These are phyloP conservation scores for Eustoma russellianum DNA, from an alignment of 257 asterid genomes.

Conservation along the genomic window DNA sequence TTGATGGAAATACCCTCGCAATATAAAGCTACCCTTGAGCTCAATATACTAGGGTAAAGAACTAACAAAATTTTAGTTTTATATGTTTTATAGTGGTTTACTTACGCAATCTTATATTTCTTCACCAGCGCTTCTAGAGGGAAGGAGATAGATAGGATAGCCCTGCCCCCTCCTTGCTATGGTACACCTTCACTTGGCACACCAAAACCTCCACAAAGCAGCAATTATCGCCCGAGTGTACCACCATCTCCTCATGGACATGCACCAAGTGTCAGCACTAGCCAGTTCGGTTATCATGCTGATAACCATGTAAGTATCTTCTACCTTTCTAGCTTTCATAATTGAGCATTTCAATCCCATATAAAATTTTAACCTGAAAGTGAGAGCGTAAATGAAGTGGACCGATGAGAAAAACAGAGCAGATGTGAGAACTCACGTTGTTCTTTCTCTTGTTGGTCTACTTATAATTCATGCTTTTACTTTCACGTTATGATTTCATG, in stretches of 20 bases:
- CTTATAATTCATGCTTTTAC: too few species aligned
- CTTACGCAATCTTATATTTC: slow-evolving; percentile 11
- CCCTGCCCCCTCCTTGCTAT: slow-evolving; percentile 82
- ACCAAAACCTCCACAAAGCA: slow-evolving; percentile 46
- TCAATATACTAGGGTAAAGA: slow-evolving; percentile 68
- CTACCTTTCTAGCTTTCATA: background rate
- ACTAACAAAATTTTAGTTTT: too few species aligned
- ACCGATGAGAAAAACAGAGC: too few species aligned
- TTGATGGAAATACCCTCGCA: slow-evolving; percentile 97
- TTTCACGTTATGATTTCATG: too few species aligned
- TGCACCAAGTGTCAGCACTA: slow-evolving; percentile 21
- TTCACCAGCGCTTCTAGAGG: slow-evolving; percentile 61
- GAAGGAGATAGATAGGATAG: slow-evolving; percentile 50
- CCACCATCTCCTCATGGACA: slow-evolving; percentile 48
- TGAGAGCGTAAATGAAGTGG: too few species aligned
- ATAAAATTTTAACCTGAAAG: background rate
- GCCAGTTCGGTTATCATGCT: slow-evolving; percentile 45
- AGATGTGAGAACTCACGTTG: too few species aligned
- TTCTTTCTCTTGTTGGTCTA: too few species aligned
- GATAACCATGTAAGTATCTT: slow-evolving; percentile 51
- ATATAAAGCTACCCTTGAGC: slow-evolving; percentile 90
- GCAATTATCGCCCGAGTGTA: slow-evolving; percentile 54
- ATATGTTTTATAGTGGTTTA: background rate
- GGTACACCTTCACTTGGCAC: slow-evolving; percentile 48
- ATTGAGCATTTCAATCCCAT: too few species aligned